A percentile compares a stretch with the other conserved stretches of the same genome.
Evolutionary conservation across 192 early-diverging fungal genomes (phyloP).

Genomic region (Spizellomyces sp.): DNA sequence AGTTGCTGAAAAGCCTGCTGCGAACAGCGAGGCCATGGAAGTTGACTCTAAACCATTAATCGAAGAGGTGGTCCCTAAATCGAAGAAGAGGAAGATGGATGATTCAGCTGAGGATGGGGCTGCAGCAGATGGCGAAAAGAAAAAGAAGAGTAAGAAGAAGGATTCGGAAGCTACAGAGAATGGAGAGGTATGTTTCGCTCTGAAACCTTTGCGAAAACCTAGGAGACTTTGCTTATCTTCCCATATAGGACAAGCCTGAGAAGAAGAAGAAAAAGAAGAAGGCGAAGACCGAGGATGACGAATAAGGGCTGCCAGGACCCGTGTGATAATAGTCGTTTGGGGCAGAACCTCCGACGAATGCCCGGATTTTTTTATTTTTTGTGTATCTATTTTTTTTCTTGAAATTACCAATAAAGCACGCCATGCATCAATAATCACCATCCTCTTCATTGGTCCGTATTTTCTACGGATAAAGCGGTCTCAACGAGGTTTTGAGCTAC

Average conservation of each 20-base stretch:
- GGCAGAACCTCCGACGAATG: neutral
- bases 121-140: conserved; percentile 32
- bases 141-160: conserved; percentile 34
- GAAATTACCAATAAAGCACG: no score
- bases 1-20: conserved; percentile 20
- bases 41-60: conserved; percentile 32
- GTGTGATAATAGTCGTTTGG: no score
- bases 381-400: neutral
- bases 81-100: conserved; percentile 40
- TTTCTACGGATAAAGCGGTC: no score
- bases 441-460: no score
- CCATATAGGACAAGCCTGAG: conserved; percentile 29
- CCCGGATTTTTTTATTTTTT: neutral
- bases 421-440: no score
- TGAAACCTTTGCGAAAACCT: neutral
- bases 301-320: no score
- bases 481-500: no score
- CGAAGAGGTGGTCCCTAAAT: conserved; percentile 41
- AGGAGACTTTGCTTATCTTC: neutral
- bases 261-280: conserved; percentile 46
- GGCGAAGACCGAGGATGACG: conserved; percentile 17
- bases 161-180: conserved; percentile 9
- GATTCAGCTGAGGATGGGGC: conserved; percentile 23
- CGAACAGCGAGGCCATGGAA: conserved; percentile 21
- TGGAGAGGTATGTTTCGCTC: neutral